phyloP scores from a whole-genome alignment of 805 yeast species.

The Cyberlindnera mycetangii region DNA sequence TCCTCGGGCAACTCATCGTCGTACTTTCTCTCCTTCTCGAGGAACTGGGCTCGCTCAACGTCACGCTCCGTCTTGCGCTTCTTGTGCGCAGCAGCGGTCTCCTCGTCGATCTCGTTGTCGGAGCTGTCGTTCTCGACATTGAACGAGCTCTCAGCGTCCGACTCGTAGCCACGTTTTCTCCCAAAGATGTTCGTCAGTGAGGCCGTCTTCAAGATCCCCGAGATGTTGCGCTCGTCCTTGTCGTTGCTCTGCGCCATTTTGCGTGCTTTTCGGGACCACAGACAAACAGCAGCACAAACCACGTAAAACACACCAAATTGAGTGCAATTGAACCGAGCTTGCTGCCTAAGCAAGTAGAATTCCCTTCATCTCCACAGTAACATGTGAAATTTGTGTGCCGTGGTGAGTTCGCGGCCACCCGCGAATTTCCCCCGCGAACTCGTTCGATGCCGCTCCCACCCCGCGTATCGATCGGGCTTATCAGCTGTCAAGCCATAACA shows the following conservation, averaged over 20 bases:
- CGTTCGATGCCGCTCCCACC: background rate
- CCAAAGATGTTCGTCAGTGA: slow-evolving; percentile 22
- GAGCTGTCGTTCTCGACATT: slow-evolving; percentile 6
- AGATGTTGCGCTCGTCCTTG: slow-evolving; percentile 13
- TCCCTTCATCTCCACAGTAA: background rate
- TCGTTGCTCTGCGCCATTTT: slow-evolving; percentile 3
- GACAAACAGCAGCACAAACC: too few species aligned
- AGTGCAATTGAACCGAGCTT: too few species aligned
- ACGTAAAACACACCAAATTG: background rate
- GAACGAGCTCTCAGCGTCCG: slow-evolving; percentile 13
- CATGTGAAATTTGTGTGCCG: slow-evolving; percentile 2
- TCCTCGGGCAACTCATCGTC: slow-evolving; percentile 68
- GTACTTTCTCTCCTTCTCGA: slow-evolving; percentile 51
- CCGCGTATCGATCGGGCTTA: too few species aligned
- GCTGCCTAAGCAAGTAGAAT: too few species aligned
- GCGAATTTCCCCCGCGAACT: too few species aligned
- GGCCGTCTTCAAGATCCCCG: slow-evolving; percentile 19
- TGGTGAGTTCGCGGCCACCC: too few species aligned
- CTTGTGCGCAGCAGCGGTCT: slow-evolving; percentile 13
- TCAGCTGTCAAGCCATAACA: background rate
- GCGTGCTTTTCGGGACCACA: too few species aligned
- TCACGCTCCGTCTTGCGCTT: slow-evolving; percentile 27
- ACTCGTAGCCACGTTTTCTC: slow-evolving; percentile 18
- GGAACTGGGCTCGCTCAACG: slow-evolving; percentile 26
- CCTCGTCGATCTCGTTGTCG: slow-evolving; percentile 14